These are phyloP conservation scores for Colletotrichum sp. DNA, from an alignment of 2,329 filamentous ascomycete species.

Conservation along the genomic window DNA sequence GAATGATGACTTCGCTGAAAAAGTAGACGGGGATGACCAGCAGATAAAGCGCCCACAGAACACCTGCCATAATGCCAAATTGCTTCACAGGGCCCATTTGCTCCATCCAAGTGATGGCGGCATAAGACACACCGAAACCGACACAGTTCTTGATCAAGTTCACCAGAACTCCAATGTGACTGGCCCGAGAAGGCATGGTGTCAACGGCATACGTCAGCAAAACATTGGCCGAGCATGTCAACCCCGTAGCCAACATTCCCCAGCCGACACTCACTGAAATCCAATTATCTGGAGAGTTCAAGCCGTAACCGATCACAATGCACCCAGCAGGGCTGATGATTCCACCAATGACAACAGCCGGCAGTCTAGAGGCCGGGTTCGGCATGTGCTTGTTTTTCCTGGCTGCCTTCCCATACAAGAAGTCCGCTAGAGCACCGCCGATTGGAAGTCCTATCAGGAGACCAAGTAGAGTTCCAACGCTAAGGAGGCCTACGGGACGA, in stretches of 20 bases:
- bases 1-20: constrained; percentile 1
- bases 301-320: constrained; percentile 18
- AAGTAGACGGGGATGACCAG: constrained; percentile 13
- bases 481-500: constrained; percentile 6
- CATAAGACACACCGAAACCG: constrained; percentile 21
- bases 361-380: constrained; percentile 18
- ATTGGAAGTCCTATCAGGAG: constrained; percentile 4
- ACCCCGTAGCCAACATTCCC: constrained; percentile 22
- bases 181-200: constrained; percentile 13
- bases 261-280: constrained; percentile 18
- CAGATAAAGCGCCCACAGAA: constrained; percentile 18
- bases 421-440: constrained; percentile 14
- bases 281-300: constrained; percentile 19
- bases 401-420: neutral
- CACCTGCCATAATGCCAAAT: constrained; percentile 24
- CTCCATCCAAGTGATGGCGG: constrained; percentile 18
- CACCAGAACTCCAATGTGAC: constrained; percentile 22
- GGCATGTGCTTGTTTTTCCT: neutral
- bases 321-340: constrained; percentile 23
- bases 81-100: constrained; percentile 4
- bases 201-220: constrained; percentile 24
- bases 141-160: constrained; percentile 24
- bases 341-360: constrained; percentile 15
- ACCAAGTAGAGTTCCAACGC: constrained; percentile 1
- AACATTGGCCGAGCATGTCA: constrained; percentile 24